These are phyloP conservation scores for Cercospora berteroae DNA, from an alignment of 2,329 filamentous ascomycete species.

Conservation along the genomic window DNA sequence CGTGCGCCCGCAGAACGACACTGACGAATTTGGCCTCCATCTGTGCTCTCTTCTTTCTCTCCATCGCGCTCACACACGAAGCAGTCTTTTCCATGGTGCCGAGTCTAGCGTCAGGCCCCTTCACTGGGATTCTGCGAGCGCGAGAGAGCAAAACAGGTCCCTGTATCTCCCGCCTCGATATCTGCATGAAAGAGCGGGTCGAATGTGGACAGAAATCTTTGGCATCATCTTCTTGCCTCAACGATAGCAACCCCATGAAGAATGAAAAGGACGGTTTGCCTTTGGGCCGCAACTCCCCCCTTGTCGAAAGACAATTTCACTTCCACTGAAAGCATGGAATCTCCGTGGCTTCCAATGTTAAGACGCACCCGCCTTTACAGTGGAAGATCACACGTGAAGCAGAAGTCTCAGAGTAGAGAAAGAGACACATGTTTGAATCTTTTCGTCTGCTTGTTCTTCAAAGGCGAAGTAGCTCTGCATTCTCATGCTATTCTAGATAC, in stretches of 20 bases:
- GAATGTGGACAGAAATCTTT: slow-evolving; percentile 26
- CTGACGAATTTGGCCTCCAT: slow-evolving; percentile 4
- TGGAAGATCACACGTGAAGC: neutral
- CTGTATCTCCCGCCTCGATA: slow-evolving; percentile 55
- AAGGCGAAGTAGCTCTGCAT: neutral
- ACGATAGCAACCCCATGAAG: neutral
- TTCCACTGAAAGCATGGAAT: neutral
- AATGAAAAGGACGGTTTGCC: neutral
- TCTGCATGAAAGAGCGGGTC: slow-evolving; percentile 49
- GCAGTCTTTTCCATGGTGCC: slow-evolving; percentile 27
- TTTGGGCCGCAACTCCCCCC: neutral
- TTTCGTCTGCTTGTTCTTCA: neutral
- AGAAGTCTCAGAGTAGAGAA: neutral
- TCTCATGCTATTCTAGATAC: neutral
- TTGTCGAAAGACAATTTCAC: neutral
- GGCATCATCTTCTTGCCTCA: neutral
- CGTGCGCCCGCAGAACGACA: neutral
- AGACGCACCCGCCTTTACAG: neutral
- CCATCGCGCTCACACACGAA: slow-evolving; percentile 36
- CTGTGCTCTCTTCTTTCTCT: slow-evolving; percentile 24
- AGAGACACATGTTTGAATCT: neutral
- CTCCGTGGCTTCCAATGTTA: neutral
- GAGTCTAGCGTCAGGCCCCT: slow-evolving; percentile 36
- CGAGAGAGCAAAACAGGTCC: slow-evolving; percentile 47
- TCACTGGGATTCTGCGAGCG: slow-evolving; percentile 45